Evolutionary conservation across 148 eudicot species (phyloP).

Genomic region (Persicaria maculosa): DNA sequence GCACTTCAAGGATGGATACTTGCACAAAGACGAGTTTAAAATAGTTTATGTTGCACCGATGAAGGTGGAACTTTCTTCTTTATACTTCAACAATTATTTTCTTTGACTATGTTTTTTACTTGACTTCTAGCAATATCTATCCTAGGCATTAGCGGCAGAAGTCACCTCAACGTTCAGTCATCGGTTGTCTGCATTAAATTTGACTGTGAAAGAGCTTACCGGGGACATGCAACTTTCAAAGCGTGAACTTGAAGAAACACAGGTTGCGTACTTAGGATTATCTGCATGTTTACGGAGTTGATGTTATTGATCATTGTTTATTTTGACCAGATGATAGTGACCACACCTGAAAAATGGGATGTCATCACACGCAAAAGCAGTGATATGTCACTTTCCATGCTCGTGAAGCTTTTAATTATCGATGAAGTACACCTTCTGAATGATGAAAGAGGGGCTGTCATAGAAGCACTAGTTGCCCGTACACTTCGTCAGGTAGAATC

Average conservation of each 20-base stretch:
- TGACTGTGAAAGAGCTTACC: slow-evolving; percentile 92
- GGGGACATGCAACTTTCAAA: slow-evolving; percentile 98
- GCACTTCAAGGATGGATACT: slow-evolving; percentile 91
- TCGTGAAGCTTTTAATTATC: slow-evolving; percentile 89
- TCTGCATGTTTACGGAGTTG: not conserved
- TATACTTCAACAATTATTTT: not conserved
- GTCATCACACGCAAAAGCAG: slow-evolving; percentile 99
- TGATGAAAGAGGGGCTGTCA: slow-evolving; percentile 98
- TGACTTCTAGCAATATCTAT: slow-evolving; percentile 8
- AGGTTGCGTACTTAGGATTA: slow-evolving; percentile 33
- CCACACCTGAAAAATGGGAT: slow-evolving; percentile 99
- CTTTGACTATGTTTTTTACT: not conserved
- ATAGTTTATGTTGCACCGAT: slow-evolving; percentile 99
- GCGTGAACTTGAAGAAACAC: slow-evolving; percentile 91
- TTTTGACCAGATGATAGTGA: slow-evolving; percentile 79
- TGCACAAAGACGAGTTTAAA: slow-evolving; percentile 96
- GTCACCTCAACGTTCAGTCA: slow-evolving; percentile 86
- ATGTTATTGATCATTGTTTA: not conserved
- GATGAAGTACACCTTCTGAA: slow-evolving; percentile 98
- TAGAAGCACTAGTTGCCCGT: slow-evolving; percentile 97
- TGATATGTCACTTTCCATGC: slow-evolving; percentile 95
- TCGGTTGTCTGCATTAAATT: slow-evolving; percentile 76
- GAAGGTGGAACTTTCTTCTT: slow-evolving; percentile 36
- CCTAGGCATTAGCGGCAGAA: slow-evolving; percentile 95
- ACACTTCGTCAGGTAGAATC: slow-evolving; percentile 98